Evolutionary conservation across 2,329 filamentous ascomycete species (phyloP), one percentile per base, ranked within the genome.

Genomic region (Microdochium trichocladiopsis): DNA sequence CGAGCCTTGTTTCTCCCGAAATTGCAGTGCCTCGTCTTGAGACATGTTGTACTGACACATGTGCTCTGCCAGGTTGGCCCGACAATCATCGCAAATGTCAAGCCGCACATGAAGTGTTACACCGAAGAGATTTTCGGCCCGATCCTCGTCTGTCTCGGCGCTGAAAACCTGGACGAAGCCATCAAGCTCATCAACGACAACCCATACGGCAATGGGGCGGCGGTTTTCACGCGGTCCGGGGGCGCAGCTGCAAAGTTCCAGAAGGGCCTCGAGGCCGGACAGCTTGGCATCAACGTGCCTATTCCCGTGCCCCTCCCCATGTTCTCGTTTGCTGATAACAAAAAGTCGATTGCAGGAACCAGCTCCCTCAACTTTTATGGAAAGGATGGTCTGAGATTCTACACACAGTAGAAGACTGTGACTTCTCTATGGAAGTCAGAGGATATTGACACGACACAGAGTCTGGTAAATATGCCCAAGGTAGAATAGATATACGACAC

Each of bases 351-450:
- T 53, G 94, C 94, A 1, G 94, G 93, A 51, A 92, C 92, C 50
- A 93, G 94, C 55, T 88, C 89, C 36, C 95, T 83, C 73, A 95
- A 91, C 16, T 97, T 99, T 69, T 99, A 99, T 72, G 94, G 94
- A 59, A 88, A 89, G 71, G 90, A 91, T 1, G 94, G 93, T 23
- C 72, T 99, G 67, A 86, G 88, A 66, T 99, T 99, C 68, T 97
- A 95, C 72, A 99, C 94, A 2, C 94, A 97, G 74, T 82, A 88
- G 66, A 97, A 99, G 88, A 99, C 94, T 2, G 94, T 99, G 49
- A 99, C 94, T 51, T 87, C 90, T 59, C 73, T 95, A 67, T 99
- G 94, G 94, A n/a, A n/a, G n/a, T n/a, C n/a, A n/a, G n/a, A n/a
- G n/a, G n/a, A n/a, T n/a, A n/a, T n/a, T n/a, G n/a, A n/a, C n/a